Conservation (phyloP, 1,139 yeast genomes). For the Blastobotrys arbuscula region DNA sequence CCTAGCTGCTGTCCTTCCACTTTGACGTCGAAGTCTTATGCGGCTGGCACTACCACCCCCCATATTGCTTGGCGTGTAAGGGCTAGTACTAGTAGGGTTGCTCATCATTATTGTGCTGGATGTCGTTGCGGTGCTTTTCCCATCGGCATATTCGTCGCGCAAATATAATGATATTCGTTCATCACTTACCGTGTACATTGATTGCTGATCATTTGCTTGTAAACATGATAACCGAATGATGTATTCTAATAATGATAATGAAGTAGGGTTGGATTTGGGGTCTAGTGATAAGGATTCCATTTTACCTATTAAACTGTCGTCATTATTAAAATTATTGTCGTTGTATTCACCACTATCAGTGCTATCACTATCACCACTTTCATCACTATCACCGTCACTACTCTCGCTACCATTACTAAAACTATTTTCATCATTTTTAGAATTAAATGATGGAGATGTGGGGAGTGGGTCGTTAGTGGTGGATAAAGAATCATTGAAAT, state of each 20-base stretch:
- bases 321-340: constrained; percentile 5
- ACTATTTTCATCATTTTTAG: constrained; percentile 28
- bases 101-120: no score
- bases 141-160: constrained; percentile 43
- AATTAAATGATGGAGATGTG: constrained; percentile 23
- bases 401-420: constrained; percentile 5
- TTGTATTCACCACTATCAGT: constrained; percentile 8
- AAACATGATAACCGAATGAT: constrained; percentile 55
- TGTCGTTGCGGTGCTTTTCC: neutral
- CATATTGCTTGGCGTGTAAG: no score
- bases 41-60: no score
- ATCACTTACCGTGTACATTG: constrained; percentile 54
- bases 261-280: constrained; percentile 15
- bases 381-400: constrained; percentile 8
- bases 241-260: constrained; percentile 62
- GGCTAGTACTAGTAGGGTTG: no score
- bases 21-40: no score
- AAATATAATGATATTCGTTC: constrained; percentile 61
- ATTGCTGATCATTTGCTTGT: constrained; percentile 55
- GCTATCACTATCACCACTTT: constrained; percentile 1
- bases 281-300: neutral
- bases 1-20: no score
- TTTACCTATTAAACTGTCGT: neutral
- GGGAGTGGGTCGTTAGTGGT: constrained; percentile 15
- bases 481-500: constrained; percentile 29